Base-by-base conservation (phyloP, 2,329 filamentous ascomycete genomes). In the Aspergillus sp. region DNA sequence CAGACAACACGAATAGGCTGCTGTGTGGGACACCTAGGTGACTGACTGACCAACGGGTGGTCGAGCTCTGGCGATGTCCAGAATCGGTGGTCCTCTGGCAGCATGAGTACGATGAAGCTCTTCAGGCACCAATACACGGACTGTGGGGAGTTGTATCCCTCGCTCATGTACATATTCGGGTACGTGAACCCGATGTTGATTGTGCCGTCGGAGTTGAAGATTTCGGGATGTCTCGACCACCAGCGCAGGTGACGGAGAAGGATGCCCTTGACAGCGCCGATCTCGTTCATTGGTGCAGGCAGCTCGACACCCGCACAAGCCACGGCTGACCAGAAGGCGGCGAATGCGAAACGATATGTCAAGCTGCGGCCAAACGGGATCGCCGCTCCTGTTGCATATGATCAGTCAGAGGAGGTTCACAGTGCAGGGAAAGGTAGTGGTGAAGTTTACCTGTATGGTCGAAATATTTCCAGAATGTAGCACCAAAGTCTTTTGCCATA, bases 61-160 rank as follows among this genome's bases (percentile, higher is more conserved):
- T 64, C 55, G 0, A 57, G 45, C 47, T 82, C 76, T 2, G 74
- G 53, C 0, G 65, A 59, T 0, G 59, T 61, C 80, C 81, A 83
- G 49, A 83, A 82, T 0, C 67, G 60, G 44, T 80, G 67, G 0
- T 62, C 55, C 1, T 59, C 54, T 0, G 66, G 54, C 0, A 82
- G 51, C 0, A 66, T 69, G 0, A 80, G 62, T 0, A 71, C 72
- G 1, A 81, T 64, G 3, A 83, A 72, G 0, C 76, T 74, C 52
- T 83, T 83, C 19, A 82, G 63, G 6, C 73, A 76, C 81, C 80
- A 83, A 58, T 82, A 83, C 0, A 74, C 70, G 0, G 79, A 82
- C 54, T 83, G 80, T 0, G 80, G 79, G 1, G 80, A 83, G 59
- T 83, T 83, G 62, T 83, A 83, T 56, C 81, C 77, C 59, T 83